Conservation (phyloP, 306 rosid species). For the Mimosa bimucronata region DNA sequence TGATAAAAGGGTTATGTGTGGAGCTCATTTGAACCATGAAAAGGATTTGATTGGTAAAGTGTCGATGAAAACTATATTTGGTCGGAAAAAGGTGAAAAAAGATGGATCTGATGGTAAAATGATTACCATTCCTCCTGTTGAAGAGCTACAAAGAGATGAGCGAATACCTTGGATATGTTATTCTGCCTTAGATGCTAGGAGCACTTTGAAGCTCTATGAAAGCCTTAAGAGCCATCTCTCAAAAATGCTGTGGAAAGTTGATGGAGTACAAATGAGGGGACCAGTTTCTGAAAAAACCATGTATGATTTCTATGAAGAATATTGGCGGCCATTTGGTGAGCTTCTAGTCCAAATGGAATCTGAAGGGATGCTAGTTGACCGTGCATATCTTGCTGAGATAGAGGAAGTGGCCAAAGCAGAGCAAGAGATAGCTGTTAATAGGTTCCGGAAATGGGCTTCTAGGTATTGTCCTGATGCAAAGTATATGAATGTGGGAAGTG, state of each 20-base stretch:
- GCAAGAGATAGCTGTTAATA: slow-evolving; percentile 77
- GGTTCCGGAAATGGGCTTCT: slow-evolving; percentile 92
- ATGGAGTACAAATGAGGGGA: slow-evolving; percentile 43
- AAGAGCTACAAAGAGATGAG: slow-evolving; percentile 83
- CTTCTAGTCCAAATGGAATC: slow-evolving; percentile 87
- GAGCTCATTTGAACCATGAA: slow-evolving; percentile 44
- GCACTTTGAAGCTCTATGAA: slow-evolving; percentile 52
- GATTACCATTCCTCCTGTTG: slow-evolving; percentile 75
- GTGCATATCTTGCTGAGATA: slow-evolving; percentile 73
- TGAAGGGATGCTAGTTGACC: slow-evolving; percentile 95
- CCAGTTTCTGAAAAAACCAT: slow-evolving; percentile 53
- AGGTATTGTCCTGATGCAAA: slow-evolving; percentile 82
- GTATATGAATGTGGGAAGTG: slow-evolving; percentile 95
- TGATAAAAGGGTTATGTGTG: slow-evolving; percentile 73
- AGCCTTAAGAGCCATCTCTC: slow-evolving; percentile 49
- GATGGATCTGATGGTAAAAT: slow-evolving; percentile 61
- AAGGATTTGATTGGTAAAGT: slow-evolving; percentile 51
- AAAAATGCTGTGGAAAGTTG: slow-evolving; percentile 46
- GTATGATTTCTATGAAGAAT: slow-evolving; percentile 81
- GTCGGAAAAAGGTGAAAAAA: slow-evolving; percentile 53
- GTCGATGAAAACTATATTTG: slow-evolving; percentile 56
- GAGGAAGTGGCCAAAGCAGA: slow-evolving; percentile 89
- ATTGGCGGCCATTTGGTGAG: slow-evolving; percentile 94
- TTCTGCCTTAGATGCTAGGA: slow-evolving; percentile 56
- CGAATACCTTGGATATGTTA: slow-evolving; percentile 59